Evolutionary conservation across 2,329 filamentous ascomycete genomes (phyloP).

Genomic region (Raffaelea deltoideospora): DNA sequence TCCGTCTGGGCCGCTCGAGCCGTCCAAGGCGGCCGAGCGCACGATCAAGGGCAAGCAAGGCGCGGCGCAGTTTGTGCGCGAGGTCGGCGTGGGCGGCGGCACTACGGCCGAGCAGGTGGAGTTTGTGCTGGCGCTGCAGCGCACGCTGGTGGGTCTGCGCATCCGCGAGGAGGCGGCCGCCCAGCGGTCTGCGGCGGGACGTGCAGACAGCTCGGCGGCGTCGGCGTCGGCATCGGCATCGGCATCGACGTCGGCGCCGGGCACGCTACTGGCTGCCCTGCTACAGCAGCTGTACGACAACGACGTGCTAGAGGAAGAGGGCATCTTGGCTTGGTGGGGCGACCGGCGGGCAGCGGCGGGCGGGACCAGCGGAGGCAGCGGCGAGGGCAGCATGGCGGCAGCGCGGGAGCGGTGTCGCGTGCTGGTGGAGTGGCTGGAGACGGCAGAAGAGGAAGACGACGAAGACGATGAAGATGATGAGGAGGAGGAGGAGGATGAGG

Average conservation of each 20-base stretch:
- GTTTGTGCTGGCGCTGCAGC: constrained; percentile 68
- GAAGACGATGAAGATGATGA: constrained; percentile 42
- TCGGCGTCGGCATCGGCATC: not conserved
- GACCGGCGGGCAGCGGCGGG: constrained; percentile 52
- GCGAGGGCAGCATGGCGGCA: constrained; percentile 33
- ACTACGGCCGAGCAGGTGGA: constrained; percentile 63
- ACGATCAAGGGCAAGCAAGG: constrained; percentile 41
- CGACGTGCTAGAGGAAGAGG: constrained; percentile 80
- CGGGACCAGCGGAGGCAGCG: constrained; percentile 27
- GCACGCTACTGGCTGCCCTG: constrained; percentile 58
- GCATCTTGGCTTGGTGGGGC: constrained; percentile 77
- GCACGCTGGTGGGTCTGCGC: constrained; percentile 49
- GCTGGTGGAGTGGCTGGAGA: constrained; percentile 72
- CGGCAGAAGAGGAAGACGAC: constrained; percentile 59
- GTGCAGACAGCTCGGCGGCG: no score
- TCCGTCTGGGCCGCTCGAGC: constrained; percentile 26
- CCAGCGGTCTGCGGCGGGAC: no score
- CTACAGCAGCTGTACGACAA: constrained; percentile 74
- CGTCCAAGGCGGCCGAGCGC: constrained; percentile 47
- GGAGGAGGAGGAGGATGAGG: constrained; percentile 8
- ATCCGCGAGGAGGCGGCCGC: constrained; percentile 6
- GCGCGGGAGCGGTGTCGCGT: constrained; percentile 61
- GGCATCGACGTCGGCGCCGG: constrained; percentile 34
- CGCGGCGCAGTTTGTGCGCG: constrained; percentile 23
- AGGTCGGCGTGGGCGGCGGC: constrained; percentile 37